phyloP scores from a whole-genome alignment of 495 filamentous ascomycete genomes.

The Bryoglossum gracile region DNA sequence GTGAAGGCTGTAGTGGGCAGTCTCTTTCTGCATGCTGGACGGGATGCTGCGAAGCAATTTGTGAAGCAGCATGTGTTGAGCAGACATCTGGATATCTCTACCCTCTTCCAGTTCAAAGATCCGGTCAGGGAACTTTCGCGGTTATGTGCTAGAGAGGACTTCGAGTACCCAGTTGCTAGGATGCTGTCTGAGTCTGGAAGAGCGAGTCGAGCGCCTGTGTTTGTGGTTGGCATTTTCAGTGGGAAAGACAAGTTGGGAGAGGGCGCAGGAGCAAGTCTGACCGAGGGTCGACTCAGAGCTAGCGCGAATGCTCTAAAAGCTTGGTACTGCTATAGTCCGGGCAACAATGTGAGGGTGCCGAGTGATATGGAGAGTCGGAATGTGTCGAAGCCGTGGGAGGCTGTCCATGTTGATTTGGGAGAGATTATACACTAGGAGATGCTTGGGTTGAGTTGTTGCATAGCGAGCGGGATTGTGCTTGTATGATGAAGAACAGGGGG shows the following conservation, averaged over 20 bases:
- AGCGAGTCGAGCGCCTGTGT: constrained; percentile 73
- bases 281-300: constrained; percentile 70
- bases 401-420: constrained; percentile 80
- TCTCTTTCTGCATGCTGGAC: constrained; percentile 72
- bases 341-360: constrained; percentile 57
- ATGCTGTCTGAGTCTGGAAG: constrained; percentile 85
- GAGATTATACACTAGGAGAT: constrained; percentile 50
- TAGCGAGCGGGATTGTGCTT: constrained; percentile 5
- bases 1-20: constrained; percentile 76
- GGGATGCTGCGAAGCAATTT: constrained; percentile 67
- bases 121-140: constrained; percentile 73
- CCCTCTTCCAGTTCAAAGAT: constrained; percentile 73
- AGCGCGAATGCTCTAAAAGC: constrained; percentile 76
- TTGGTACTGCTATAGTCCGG: constrained; percentile 93
- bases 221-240: constrained; percentile 88
- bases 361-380: constrained; percentile 63
- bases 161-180: constrained; percentile 79
- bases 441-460: constrained; percentile 9
- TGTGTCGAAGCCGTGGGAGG: constrained; percentile 62
- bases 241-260: constrained; percentile 86
- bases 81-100: constrained; percentile 65
- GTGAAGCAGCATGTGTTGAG: constrained; percentile 74
- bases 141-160: constrained; percentile 81
- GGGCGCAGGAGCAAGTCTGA: constrained; percentile 63
- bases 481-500: constrained; percentile 12